Conservation (phyloP, 768 basidiomycete genomes). For the Psilocybe sp. region DNA sequence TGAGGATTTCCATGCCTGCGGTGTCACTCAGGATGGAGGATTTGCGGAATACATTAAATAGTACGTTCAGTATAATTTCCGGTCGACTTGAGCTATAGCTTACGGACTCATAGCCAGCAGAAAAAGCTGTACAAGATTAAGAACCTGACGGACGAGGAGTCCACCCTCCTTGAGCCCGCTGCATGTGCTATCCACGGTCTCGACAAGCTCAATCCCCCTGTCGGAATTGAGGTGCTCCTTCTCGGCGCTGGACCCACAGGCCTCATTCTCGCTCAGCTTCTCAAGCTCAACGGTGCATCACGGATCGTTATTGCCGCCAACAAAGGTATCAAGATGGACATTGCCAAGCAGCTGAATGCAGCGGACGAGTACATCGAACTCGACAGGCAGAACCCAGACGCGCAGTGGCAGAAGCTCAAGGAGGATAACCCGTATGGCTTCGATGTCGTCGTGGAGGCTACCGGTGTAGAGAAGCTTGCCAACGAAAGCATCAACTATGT, state of each 20-base stretch:
- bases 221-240: conserved; percentile 81
- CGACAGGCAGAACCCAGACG: conserved; percentile 67
- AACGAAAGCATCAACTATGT: conserved; percentile 90
- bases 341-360: conserved; percentile 75
- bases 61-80: conserved; percentile 38
- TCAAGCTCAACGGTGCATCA: conserved; percentile 83
- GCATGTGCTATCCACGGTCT: conserved; percentile 91
- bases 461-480: conserved; percentile 82
- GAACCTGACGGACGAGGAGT: conserved; percentile 84
- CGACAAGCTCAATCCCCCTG: conserved; percentile 79
- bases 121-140: conserved; percentile 85
- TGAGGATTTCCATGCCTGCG: conserved; percentile 79
- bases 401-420: conserved; percentile 81
- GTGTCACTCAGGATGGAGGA: conserved; percentile 79
- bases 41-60: conserved; percentile 89
- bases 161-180: conserved; percentile 86
- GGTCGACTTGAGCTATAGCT: neutral
- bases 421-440: conserved; percentile 84
- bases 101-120: conserved; percentile 29
- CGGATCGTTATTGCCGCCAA: conserved; percentile 84
- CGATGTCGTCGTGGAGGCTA: conserved; percentile 72
- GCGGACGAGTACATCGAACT: conserved; percentile 87
- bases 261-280: conserved; percentile 83
- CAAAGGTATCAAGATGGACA: conserved; percentile 88
- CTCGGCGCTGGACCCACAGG: conserved; percentile 90